Conservation (phyloP, 1,139 yeast genomes). For the Chernovozyma aurita region DNA sequence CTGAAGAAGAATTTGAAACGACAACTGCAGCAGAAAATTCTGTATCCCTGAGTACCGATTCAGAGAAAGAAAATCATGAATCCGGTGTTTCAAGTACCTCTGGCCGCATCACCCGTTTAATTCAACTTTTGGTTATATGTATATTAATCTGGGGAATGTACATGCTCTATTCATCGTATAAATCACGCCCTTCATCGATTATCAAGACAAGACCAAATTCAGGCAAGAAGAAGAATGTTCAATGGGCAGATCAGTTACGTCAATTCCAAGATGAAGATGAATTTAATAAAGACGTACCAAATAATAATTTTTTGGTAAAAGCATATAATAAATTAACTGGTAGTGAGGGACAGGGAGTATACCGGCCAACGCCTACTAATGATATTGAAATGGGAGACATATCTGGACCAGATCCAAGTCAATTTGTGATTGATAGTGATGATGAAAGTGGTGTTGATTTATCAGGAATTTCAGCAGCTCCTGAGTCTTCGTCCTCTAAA, state of each 20-base stretch:
- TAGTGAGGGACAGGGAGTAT: slow-evolving; percentile 20
- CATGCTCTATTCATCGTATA: slow-evolving; percentile 33
- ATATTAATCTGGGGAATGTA: slow-evolving; percentile 43
- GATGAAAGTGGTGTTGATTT: too few relatives aligned
- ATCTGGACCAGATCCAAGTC: slow-evolving; percentile 9
- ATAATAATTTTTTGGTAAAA: slow-evolving; percentile 30
- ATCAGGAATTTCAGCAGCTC: too few relatives aligned
- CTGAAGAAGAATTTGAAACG: background rate
- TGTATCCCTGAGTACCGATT: background rate
- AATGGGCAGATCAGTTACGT: slow-evolving; percentile 53
- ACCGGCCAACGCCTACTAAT: slow-evolving; percentile 21
- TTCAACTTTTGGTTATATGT: slow-evolving; percentile 38
- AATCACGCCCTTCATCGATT: slow-evolving; percentile 40
- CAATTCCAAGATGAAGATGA: slow-evolving; percentile 32
- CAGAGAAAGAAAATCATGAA: too few relatives aligned
- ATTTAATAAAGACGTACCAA: slow-evolving; percentile 11
- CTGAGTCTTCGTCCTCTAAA: too few relatives aligned
- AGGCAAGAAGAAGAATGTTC: slow-evolving; percentile 49
- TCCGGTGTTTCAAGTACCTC: slow-evolving; percentile 10
- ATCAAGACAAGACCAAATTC: slow-evolving; percentile 31
- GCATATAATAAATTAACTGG: slow-evolving; percentile 36
- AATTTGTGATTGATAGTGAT: slow-evolving; percentile 43
- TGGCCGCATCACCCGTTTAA: slow-evolving; percentile 33
- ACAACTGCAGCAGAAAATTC: background rate
- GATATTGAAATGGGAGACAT: slow-evolving; percentile 39